Evolutionary conservation across 2,329 filamentous ascomycete species (phyloP), one percentile per base, ranked within the genome.

Genomic region (Knufia fluminis): DNA sequence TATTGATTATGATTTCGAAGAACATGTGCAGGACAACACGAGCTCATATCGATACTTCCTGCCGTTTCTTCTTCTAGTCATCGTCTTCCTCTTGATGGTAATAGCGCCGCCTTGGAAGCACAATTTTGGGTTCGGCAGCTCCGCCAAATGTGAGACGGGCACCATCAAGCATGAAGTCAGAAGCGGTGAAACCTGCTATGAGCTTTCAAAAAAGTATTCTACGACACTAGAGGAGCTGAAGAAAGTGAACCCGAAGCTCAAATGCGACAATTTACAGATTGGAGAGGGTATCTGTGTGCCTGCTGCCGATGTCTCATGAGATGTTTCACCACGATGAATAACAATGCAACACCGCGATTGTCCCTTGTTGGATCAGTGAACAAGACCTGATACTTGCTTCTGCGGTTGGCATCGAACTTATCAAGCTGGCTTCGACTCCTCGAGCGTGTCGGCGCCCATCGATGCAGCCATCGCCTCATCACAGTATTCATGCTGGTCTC

Each of bases 51-150:
- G 43, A 35, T 36, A 46, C 43, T 17, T 46, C 23, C 23, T 36
- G 12, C 43, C 31, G 22, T 46, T 36, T 19, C 31, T 46, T 16
- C 23, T 46, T 4, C 31, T 46, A 16, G 43, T 36, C 43, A 22
- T 46, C 31, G 43, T 46, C 7, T 46, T 46, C 19, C 43, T 46
- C 2, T 16, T 46, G 43, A 7, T 46, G 16, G 16, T 46, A 4
- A 36, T 46, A 4, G 43, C 43, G 14, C 43, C 43, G 24, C 43
- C 43, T 20, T 84, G 40, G 40, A 83, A 36, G 33, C 33, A 36
- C 6, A 36, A 36, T 14, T 36, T 36, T 36, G 33, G 33, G 4
- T 36, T 36, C 16, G 33, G 33, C n/a, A 17, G 9, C 4, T 36
- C 33, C 6, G 6, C 33, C 9, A 16, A 7, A 4, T 36, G 33